Base-by-base conservation (phyloP, 2,329 filamentous ascomycete genomes). In the Diaporthe citri region DNA sequence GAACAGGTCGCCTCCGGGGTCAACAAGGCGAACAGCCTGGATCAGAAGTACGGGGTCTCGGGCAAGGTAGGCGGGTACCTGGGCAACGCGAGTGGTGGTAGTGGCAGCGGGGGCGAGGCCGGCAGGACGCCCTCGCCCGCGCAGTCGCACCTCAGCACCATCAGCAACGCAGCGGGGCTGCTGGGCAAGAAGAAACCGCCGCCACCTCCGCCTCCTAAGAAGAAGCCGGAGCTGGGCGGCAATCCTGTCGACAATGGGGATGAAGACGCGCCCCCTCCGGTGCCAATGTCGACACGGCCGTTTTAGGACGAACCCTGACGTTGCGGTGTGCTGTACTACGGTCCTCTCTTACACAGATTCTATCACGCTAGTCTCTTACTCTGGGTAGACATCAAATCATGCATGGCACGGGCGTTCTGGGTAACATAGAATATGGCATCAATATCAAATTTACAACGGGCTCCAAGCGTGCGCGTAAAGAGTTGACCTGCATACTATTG, bases 1-100 rank as follows among this genome's bases (percentile, higher is more conserved):
- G 92, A 93, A 25, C 91, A 94, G 80, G 89, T 94, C 8, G 88
- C 90, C 1, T 84, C 89, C 8, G 92, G 92, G 0, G 86, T 88
- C 79, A 85, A 87, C 79, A 87, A 86, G 28, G 91, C 91, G 5
- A 90, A 88, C 76, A 85, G 84, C 2, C 78, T 92, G 73, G 90
- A 91, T 72, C 88, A 92, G 79, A 92, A 91, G 80, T 93, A 93
- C 78, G 90, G 89, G 4, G 84, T 92, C 6, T 76, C 82, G 48
- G 82, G 85, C 52, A 86, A 83, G 77, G 78, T 84, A 5, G 82
- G 82, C 12, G 81, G 79, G 20, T 80, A 79, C 64, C 41, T 78
- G 15, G 75, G 76, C 57, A 72, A 22, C 31, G 60, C 22, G 52
- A 10, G 43, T 28, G 60, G 55, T 36, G 64, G 60, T 22, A n/a